Base-by-base conservation (phyloP, 139 green algal species). In the Asterochloris sp. region DNA sequence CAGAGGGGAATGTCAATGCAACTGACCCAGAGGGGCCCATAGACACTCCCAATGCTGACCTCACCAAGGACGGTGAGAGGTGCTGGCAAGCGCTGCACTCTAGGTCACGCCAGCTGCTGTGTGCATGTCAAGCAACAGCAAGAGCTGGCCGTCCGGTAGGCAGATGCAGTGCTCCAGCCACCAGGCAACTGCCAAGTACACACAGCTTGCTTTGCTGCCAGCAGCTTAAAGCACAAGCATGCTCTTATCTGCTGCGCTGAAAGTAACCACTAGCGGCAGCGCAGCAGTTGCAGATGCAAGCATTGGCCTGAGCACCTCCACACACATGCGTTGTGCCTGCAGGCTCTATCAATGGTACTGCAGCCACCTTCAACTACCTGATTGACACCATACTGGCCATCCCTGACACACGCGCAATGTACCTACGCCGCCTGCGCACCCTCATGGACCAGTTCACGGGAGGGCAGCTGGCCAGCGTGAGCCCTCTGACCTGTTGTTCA, bases 281-380 rank as follows among this genome's bases (percentile, higher is more conserved):
- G 19, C 23, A 8, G 66, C 23, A 24, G 21, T 73, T 1, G 66
- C 2, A 24, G 4, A 73, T 26, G 21, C n/a, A 73, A 73, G 8
- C 21, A 9, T 9, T 26, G 21, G 4, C 9, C 26, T 29, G 10
- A 1, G n/a, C n/a, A 76, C 1, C 71, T 76, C n/a, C 12, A 24
- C n/a, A 76, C 1, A 4, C n/a, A 21, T 9, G 71, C n/a, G 4
- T 29, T 76, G 16, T 68, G 74, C 38, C 14, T 82, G 75, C 47
- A 82, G 73, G 75, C 19, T 13, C 68, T 16, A 78, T 78, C 74
- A 78, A 73, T 16, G 92, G 92, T 21, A 85, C 92, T 0, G 17
- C 74, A 6, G 90, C 91, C 26, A 96, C 92, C 0, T 98, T 93
- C 89, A 98, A 98, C 90, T 90, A 96, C 85, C 86, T 98, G 8